Evolutionary conservation across 805 yeast genomes (phyloP), one percentile per base, ranked within the genome.

Genomic region (Scheffersomyces coipomensis): DNA sequence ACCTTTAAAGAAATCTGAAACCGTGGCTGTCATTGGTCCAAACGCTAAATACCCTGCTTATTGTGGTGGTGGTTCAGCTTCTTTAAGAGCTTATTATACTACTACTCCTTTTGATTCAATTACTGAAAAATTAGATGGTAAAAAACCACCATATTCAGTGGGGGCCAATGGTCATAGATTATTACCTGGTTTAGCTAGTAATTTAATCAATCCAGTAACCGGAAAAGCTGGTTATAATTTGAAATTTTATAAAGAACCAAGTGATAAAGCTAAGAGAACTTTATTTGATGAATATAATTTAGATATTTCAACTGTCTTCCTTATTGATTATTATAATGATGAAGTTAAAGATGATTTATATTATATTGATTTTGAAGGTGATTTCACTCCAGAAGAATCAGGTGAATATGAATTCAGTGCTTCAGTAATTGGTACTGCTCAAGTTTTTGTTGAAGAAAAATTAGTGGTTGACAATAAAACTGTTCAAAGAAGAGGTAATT

Each of bases 381-480:
- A 56, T 21, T 76, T 68, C 41, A 53, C 49, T 7, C 76, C 82
- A 2, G 78, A 75, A 21, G 68, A 62, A 32, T 44, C 68, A 31
- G 82, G 73, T 8, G 66, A 55, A 9, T 80, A 73, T 49, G 74
- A 70, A 39, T 73, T 81, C 46, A 83, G 84, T 31, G 50, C 73
- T 33, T 55, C 74, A 19, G 75, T 71, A 17, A 49, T 61, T 37
- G 86, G 86, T 21, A 76, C 83, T 30, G 83, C 77, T 17, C 68
- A 69, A 49, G 46, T 81, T 22, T 81, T 64, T 47, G 56, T 80
- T 36, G 69, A 81, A 48, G 83, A 58, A 44, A 49, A 72, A 50
- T 59, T 78, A 42, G 63, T 81, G 29, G 73, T 78, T 34, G 84
- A 81, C 53, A 79, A 80, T 59, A 71, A 68, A 48, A 73, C 78